These are phyloP conservation scores for Globisporangium acanthophoron DNA, from an alignment of 352 stramenopile genomes.

Conservation along the genomic window DNA sequence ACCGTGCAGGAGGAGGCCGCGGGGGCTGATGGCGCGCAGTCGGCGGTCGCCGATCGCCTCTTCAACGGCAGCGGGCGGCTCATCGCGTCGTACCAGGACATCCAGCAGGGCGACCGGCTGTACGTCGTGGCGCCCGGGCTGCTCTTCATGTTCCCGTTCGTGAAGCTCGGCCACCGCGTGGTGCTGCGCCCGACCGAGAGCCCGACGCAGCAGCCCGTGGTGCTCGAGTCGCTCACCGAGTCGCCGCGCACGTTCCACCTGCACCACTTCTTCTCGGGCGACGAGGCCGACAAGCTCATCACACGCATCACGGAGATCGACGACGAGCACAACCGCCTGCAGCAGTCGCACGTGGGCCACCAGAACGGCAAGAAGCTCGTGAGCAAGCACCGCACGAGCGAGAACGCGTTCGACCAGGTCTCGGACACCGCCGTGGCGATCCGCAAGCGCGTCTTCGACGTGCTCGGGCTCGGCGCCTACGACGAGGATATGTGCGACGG, in stretches of 20 bases:
- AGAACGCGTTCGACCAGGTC: conserved; percentile 87
- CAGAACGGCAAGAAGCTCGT: conserved; percentile 63
- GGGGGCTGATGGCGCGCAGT: conserved; percentile 3
- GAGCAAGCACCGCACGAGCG: conserved; percentile 73
- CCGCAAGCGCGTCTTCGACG: conserved; percentile 85
- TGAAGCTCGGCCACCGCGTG: conserved; percentile 71
- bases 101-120: conserved; percentile 45
- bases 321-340: conserved; percentile 75
- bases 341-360: conserved; percentile 75
- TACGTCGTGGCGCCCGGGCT: conserved; percentile 71
- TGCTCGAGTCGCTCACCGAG: conserved; percentile 76
- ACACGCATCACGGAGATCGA: conserved; percentile 76
- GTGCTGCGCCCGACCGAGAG: conserved; percentile 42
- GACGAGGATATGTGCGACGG: conserved; percentile 90
- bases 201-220: conserved; percentile 48
- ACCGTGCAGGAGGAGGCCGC: conserved; percentile 15
- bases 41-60: conserved; percentile 58
- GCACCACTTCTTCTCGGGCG: conserved; percentile 82
- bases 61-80: conserved; percentile 61
- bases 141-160: conserved; percentile 78
- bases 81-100: conserved; percentile 46
- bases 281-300: conserved; percentile 80
- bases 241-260: conserved; percentile 82
- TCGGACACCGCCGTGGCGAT: conserved; percentile 67
- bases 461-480: conserved; percentile 89